Base-by-base conservation (phyloP, 148 eudicot genomes). In the Vaccinium corymbosum region DNA sequence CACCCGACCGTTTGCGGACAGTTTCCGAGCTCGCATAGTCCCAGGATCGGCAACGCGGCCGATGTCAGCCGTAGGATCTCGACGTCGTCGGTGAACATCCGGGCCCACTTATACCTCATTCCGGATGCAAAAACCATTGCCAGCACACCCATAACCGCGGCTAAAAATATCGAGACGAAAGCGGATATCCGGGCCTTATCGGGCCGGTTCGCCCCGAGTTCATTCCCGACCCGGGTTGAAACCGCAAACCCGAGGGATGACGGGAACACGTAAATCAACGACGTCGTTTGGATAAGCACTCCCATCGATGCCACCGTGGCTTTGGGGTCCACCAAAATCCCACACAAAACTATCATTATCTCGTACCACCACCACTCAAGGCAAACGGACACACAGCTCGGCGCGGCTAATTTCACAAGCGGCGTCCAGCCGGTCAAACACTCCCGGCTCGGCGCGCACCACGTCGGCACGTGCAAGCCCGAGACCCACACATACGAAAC, bases 361-460 rank as follows among this genome's bases (percentile, higher is more conserved):
- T 95, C 98, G 20, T 94, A 94, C 98, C 98, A 94, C 98, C 98
- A 94, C 98, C 98, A 94, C 88, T 94, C 98, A 10, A 93, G 85
- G 38, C 98, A 95, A 6, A 93, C 97, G 2, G 97, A 90, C 0
- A 89, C 88, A 46, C 98, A 95, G 85, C 97, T 95, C 49, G 98
- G 98, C 22, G 88, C 94, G 1, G 98, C 97, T 0, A 95, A 83
- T 20, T 83, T 78, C 0, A 93, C 83, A 0, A 95, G 87, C 68
- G 93, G 93, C 72, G 77, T 87, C 98, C 98, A 93, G 62, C 93
- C 95, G 8, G 87, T 84, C n/a, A 95, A 50, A 13, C 94, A 95
- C 53, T 91, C 92, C 19, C 84, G 81, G 85, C 87, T 91, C 4
- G 93, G 97, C 0, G 86, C 88, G 8, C 83, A 73, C 98, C 95